Percentiles rank a stretch among this genome's conserved stretches.
phyloP scores from a whole-genome alignment of 495 filamentous ascomycete species.

The Penicillium coffeae region DNA sequence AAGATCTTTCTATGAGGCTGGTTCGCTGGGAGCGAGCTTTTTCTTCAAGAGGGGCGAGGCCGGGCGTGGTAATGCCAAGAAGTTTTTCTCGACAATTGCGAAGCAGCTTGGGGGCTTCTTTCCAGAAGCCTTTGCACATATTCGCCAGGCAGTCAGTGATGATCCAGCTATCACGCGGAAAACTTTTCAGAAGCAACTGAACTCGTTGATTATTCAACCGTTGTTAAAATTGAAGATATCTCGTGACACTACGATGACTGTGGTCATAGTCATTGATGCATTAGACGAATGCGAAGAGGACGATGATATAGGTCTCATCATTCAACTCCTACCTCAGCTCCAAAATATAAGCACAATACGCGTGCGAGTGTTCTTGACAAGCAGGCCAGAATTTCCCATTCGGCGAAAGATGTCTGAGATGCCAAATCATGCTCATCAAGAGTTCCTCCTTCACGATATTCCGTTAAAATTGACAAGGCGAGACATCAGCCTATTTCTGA shows the following conservation, averaged over 20 bases:
- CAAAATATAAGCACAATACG: slow-evolving; percentile 2
- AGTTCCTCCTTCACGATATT: background rate
- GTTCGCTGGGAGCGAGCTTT: background rate
- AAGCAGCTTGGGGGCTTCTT: slow-evolving; percentile 29
- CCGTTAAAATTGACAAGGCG: background rate
- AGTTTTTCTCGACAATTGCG: slow-evolving; percentile 43
- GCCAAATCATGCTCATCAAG: slow-evolving; percentile 3
- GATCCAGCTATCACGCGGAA: background rate
- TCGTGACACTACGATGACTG: slow-evolving; percentile 3
- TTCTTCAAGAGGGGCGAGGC: slow-evolving; percentile 23
- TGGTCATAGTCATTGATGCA: background rate
- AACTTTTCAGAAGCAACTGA: background rate
- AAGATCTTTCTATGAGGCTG: background rate
- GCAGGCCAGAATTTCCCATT: slow-evolving; percentile 45
- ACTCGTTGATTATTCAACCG: background rate
- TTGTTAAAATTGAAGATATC: background rate
- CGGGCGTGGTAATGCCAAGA: slow-evolving; percentile 32
- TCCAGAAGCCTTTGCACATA: background rate
- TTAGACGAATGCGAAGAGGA: slow-evolving; percentile 3
- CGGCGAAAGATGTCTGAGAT: slow-evolving; percentile 19
- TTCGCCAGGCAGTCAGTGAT: background rate
- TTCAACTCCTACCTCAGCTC: slow-evolving; percentile 19
- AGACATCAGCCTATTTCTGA: slow-evolving; percentile 1
- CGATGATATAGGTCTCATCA: background rate
- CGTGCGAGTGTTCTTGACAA: slow-evolving; percentile 30